These are phyloP conservation scores for Rutstroemia sp. DNA, from an alignment of 2,329 filamentous ascomycete species.

Conservation along the genomic window DNA sequence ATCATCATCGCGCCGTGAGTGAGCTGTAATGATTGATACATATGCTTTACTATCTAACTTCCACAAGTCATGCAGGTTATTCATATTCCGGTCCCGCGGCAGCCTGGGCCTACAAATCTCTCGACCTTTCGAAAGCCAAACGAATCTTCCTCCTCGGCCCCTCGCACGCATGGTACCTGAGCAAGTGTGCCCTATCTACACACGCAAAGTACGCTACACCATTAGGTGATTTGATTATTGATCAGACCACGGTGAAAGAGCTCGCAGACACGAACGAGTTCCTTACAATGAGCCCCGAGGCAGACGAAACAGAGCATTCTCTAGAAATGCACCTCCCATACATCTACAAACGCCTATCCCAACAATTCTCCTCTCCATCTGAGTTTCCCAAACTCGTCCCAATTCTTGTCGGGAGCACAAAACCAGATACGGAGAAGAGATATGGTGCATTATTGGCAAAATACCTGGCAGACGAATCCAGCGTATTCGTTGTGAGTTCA, in stretches of 20 bases:
- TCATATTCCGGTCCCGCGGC: constrained; percentile 85
- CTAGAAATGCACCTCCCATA: constrained; percentile 96
- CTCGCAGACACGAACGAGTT: constrained; percentile 50
- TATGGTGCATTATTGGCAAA: constrained; percentile 67
- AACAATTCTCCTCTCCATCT: constrained; percentile 38
- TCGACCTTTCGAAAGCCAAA: constrained; percentile 70
- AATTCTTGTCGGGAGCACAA: constrained; percentile 75
- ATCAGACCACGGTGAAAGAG: constrained; percentile 45
- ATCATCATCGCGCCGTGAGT: constrained; percentile 89
- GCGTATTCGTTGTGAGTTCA: constrained; percentile 82
- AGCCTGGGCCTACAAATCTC: constrained; percentile 86
- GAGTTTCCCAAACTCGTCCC: constrained; percentile 70
- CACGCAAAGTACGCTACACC: constrained; percentile 68
- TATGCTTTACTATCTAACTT: background rate
- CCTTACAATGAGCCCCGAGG: constrained; percentile 52
- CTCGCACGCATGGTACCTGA: constrained; percentile 79
- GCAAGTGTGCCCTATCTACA: constrained; percentile 66
- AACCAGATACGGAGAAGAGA: constrained; percentile 53
- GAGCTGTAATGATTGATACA: background rate
- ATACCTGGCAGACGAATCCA: constrained; percentile 67
- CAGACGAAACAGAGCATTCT: constrained; percentile 82
- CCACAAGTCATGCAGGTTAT: constrained; percentile 80
- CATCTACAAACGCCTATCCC: constrained; percentile 67
- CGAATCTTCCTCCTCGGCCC: constrained; percentile 89
- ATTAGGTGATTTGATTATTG: constrained; percentile 61